Base-by-base conservation (phyloP, 2,329 filamentous ascomycete species). In the Chlorencoelia australis region DNA sequence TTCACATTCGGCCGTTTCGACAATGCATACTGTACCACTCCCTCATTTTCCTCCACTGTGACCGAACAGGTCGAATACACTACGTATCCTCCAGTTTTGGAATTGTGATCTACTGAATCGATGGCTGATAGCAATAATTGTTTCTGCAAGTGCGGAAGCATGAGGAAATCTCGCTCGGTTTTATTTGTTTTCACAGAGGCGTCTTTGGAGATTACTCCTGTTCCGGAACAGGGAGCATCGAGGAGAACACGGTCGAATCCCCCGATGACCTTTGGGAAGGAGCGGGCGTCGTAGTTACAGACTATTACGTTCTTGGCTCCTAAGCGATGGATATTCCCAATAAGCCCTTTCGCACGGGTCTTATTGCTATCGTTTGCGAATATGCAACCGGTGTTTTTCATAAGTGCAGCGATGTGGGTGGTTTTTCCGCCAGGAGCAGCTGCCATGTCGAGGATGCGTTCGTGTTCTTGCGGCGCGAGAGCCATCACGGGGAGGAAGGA, bases 401-500 rank as follows among this genome's bases (percentile, higher is more conserved):
- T 95, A 56, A 96, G 65, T 0, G 89, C 89, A n/a, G 89, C 85
- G 59, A 94, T 82, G 61, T 95, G 86, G 5, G 89, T 95, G 7
- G 87, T 94, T 64, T 96, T 96, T 62, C 89, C 89, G 66, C 89
- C 89, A 41, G 89, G 89, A 43, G 89, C 89, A 49, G 91, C 82
- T 34, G 91, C 86, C 88, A 96, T 58, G 68, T 94, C 89, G 37
- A 98, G 78, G 33, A 93, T 73, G 22, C 91, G 78, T 66, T 98
- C 89, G 50, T 87, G 73, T 60, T 94, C 85, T 62, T 96, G 89
- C 0, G 91, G 91, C 5, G 85, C 88, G 9, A 98, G 73, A 7
- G 91, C 89, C 87, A 98, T 96, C 54, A 95, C 91, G 45, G 91
- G 91, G 33, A 98, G 71, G 68, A 98, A 98, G 13, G 88, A 95